Base-by-base conservation (phyloP, 768 basidiomycete species). In the Pulveroboletus ravenelii region DNA sequence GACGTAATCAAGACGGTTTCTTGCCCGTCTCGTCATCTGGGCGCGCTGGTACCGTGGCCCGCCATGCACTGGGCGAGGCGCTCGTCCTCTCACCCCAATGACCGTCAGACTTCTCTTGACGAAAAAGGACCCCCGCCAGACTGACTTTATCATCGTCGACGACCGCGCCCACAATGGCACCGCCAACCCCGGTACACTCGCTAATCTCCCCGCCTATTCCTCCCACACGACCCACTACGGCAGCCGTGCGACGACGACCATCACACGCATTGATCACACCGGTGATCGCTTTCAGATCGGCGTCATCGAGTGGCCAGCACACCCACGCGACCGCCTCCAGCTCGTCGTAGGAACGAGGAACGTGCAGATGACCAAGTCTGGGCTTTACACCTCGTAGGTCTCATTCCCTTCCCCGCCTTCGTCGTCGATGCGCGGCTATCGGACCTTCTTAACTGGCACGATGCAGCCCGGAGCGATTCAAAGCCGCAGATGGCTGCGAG, bases 271-370 rank as follows among this genome's bases (percentile, higher is more conserved):
- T 1, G 62, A 57, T 12, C 20, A 27, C 9, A 13, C 41, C 0
- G 67, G 65, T 2, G 59, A 66, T 12, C 34, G 54, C 0, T 23
- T 62, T 10, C 66, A 67, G 35, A 63, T 65, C 20, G 66, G 66
- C 17, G 31, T 63, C 35, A 63, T 67, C 44, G 66, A 69, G 29
- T 67, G 67, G 66, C 63, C 63, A 3, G 47, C 42, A 5, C 53
- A 43, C 3, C 20, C 15, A 0, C 31, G 41, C 9, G 55, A 47
- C 8, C 49, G 35, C 12, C 49, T 45, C 0, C 50, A 47, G 14
- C 48, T 69, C 36, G 32, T 65, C 46, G 51, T 69, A 5, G 63
- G 65, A 23, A 65, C 67, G 14, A 42, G 63, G 8, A n/a, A 34
- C 18, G 63, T 67, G 17, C 42, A 31, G 27, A 65, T 67, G 59